Percentiles rank a stretch among this genome's conserved stretches.
These are phyloP conservation scores for Debaryomycetaceae sp. DNA, from an alignment of 1,139 yeast species.

Conservation along the genomic window DNA sequence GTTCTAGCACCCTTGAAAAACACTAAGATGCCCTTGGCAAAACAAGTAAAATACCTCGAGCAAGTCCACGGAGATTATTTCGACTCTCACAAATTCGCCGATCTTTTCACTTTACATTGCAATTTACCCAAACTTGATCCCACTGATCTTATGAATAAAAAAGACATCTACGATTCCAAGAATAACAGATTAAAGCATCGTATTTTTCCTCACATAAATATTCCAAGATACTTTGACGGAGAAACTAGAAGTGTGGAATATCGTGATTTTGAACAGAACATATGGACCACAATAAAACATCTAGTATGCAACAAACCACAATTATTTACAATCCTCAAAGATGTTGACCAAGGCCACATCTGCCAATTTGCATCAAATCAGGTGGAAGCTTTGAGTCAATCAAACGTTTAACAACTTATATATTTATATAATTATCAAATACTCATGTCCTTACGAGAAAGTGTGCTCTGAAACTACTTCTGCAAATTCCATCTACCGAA, in stretches of 20 bases:
- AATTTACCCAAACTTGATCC: slow-evolving; percentile 41
- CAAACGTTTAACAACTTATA: no score
- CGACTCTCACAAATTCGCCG: slow-evolving; percentile 12
- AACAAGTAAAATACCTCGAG: slow-evolving; percentile 2
- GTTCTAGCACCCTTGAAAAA: not conserved
- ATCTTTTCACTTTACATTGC: slow-evolving; percentile 34
- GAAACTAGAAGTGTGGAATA: not conserved
- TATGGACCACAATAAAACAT: not conserved
- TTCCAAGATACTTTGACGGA: not conserved
- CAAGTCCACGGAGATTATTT: slow-evolving; percentile 15
- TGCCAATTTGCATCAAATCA: not conserved
- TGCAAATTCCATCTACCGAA: no score
- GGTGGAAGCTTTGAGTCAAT: not conserved
- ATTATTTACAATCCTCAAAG: not conserved
- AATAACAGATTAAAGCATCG: slow-evolving; percentile 25
- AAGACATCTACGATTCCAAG: slow-evolving; percentile 26
- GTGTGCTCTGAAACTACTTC: no score
- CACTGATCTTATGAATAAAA: slow-evolving; percentile 18
- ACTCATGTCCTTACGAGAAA: no score
- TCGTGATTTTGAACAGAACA: not conserved
- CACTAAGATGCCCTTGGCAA: slow-evolving; percentile 1
- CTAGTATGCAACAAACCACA: not conserved
- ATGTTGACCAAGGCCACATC: not conserved
- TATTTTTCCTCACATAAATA: not conserved
- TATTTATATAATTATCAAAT: no score